phyloP scores from a whole-genome alignment of 768 basidiomycete genomes.

The Lyophyllum decastes region DNA sequence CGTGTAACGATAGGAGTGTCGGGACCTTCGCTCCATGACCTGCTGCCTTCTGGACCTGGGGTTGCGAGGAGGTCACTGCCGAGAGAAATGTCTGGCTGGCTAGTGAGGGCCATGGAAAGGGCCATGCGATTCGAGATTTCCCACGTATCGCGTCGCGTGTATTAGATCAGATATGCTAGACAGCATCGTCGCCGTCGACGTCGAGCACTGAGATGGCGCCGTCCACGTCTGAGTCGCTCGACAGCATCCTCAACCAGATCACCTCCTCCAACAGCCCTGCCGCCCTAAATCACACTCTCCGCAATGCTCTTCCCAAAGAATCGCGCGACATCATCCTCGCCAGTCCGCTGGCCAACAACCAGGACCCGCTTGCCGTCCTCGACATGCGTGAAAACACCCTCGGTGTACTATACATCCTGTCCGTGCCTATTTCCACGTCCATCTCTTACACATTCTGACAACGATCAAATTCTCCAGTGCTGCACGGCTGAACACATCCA shows the following conservation, averaged over 20 bases:
- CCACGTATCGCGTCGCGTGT: no score
- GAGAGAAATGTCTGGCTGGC: conserved; percentile 61
- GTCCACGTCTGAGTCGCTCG: conserved; percentile 21
- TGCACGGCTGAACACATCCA: conserved; percentile 50
- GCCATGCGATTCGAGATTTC: background rate
- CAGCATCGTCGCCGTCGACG: conserved; percentile 29
- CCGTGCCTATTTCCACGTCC: conserved; percentile 23
- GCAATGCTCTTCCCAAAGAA: conserved; percentile 54
- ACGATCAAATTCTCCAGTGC: conserved; percentile 39
- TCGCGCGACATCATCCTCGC: conserved; percentile 57
- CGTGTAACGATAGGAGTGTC: conserved; percentile 52
- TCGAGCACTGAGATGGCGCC: background rate
- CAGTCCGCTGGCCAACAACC: conserved; percentile 53
- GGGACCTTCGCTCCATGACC: conserved; percentile 41
- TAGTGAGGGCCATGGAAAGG: conserved; percentile 39
- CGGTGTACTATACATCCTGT: conserved; percentile 75
- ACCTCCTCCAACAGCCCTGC: conserved; percentile 38
- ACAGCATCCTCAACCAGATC: conserved; percentile 45
- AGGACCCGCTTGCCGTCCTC: conserved; percentile 68
- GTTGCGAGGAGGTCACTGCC: conserved; percentile 47
- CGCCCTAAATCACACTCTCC: conserved; percentile 45
- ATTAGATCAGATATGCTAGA: conserved; percentile 25
- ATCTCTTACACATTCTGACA: background rate
- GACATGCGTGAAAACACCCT: conserved; percentile 59
- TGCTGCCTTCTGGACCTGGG: conserved; percentile 37